A percentile compares a stretch with the other conserved stretches of the same genome.
Conservation (phyloP, 495 filamentous ascomycete genomes). For the Penicillium mononematosum region DNA sequence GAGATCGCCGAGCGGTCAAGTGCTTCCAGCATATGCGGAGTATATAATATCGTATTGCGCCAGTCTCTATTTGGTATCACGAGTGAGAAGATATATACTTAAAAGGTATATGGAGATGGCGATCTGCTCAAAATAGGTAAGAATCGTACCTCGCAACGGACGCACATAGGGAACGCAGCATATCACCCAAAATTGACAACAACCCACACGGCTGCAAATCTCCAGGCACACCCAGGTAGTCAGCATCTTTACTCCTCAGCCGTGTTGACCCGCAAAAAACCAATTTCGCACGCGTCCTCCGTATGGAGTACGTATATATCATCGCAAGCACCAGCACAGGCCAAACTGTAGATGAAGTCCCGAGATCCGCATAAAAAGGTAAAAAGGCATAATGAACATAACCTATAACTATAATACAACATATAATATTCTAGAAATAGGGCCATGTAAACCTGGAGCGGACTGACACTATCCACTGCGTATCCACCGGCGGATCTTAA, state of each 20-base stretch:
- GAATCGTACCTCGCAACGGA: neutral
- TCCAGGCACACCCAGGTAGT: neutral
- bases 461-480: slow-evolving; percentile 23
- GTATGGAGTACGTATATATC: neutral
- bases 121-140: slow-evolving; percentile 1
- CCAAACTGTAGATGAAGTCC: neutral
- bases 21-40: too few species aligned
- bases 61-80: neutral
- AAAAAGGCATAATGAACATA: neutral
- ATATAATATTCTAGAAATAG: slow-evolving; percentile 15
- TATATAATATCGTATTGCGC: neutral
- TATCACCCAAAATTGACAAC: neutral
- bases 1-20: neutral
- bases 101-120: neutral
- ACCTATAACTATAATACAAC: neutral
- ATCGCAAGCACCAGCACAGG: slow-evolving; percentile 7
- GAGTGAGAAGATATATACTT: neutral
- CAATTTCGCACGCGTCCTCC: neutral
- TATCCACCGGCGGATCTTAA: slow-evolving; percentile 29
- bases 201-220: neutral
- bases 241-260: neutral
- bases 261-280: neutral
- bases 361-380: too few species aligned
- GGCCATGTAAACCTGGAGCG: slow-evolving; percentile 15
- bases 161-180: neutral